Evolutionary conservation across 768 basidiomycete species (phyloP).

Genomic region (Pleurotus pulmonarius): DNA sequence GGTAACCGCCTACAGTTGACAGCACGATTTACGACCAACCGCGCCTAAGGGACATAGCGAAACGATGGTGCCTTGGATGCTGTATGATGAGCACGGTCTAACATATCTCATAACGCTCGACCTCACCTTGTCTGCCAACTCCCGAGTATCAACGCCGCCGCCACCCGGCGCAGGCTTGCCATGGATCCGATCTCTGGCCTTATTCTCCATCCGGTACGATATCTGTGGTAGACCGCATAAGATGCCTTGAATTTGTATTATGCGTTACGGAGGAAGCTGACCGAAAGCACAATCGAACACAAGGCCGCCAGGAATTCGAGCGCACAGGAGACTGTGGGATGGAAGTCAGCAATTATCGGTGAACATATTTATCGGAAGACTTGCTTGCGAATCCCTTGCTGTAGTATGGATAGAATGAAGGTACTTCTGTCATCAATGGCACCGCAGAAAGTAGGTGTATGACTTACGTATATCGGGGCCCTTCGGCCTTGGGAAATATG

Average conservation of each 20-base stretch:
- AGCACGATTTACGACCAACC: no score
- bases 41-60: conserved; percentile 44
- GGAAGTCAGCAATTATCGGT: not conserved
- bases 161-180: conserved; percentile 45
- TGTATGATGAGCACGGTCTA: not conserved
- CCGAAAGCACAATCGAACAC: conserved; percentile 48
- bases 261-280: conserved; percentile 19
- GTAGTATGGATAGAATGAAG: not conserved
- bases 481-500: conserved; percentile 60
- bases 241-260: not conserved
- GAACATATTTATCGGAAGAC: conserved; percentile 7
- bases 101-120: not conserved
- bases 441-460: not conserved
- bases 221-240: conserved; percentile 31
- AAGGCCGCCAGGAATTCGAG: conserved; percentile 54
- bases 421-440: not conserved
- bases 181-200: conserved; percentile 45
- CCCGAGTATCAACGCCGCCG: conserved; percentile 54
- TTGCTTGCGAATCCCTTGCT: conserved; percentile 59
- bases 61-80: conserved; percentile 50
- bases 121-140: conserved; percentile 63
- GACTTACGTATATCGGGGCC: conserved; percentile 62
- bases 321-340: conserved; percentile 39
- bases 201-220: conserved; percentile 63
- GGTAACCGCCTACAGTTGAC: no score